Conservation (phyloP, 495 filamentous ascomycete species). For the Sphaerosporella brunnea region DNA sequence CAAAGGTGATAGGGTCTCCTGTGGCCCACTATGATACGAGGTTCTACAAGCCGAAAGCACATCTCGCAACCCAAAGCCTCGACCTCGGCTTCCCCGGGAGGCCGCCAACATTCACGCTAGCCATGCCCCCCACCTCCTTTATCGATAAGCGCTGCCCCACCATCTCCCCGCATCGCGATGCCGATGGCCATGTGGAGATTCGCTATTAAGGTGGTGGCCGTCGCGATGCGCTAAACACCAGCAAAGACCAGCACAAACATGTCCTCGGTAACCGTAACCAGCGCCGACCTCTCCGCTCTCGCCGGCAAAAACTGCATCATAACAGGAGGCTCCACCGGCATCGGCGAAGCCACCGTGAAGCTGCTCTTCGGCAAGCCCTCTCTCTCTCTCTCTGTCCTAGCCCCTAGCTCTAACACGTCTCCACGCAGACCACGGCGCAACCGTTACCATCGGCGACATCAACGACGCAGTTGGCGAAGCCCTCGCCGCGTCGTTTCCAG, state of each 20-base stretch:
- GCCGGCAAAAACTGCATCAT: constrained; percentile 29
- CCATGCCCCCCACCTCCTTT: not conserved
- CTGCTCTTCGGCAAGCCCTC: constrained; percentile 26
- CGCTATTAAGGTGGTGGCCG: not conserved
- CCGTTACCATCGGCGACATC: constrained; percentile 32
- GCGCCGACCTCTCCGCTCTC: not conserved
- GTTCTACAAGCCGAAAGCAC: too few species aligned
- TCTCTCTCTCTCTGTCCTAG: too few species aligned
- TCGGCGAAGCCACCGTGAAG: constrained; percentile 31
- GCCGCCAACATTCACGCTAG: too few species aligned
- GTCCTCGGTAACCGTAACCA: not conserved
- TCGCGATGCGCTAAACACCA: not conserved
- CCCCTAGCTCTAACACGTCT: not conserved
- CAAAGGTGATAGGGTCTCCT: too few species aligned
- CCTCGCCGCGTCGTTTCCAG: constrained; percentile 14
- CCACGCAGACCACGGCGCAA: constrained; percentile 16
- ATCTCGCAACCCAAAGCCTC: too few species aligned
- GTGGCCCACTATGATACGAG: too few species aligned
- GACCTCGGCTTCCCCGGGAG: not conserved
- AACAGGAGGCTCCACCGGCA: constrained; percentile 31
- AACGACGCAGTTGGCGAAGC: constrained; percentile 26
- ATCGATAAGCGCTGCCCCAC: not conserved
- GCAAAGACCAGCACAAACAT: not conserved
- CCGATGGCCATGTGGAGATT: not conserved
- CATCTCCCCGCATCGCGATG: not conserved